Evolutionary conservation across 2,329 filamentous ascomycete species (phyloP).

Genomic region (Pezicula rhizophila): DNA sequence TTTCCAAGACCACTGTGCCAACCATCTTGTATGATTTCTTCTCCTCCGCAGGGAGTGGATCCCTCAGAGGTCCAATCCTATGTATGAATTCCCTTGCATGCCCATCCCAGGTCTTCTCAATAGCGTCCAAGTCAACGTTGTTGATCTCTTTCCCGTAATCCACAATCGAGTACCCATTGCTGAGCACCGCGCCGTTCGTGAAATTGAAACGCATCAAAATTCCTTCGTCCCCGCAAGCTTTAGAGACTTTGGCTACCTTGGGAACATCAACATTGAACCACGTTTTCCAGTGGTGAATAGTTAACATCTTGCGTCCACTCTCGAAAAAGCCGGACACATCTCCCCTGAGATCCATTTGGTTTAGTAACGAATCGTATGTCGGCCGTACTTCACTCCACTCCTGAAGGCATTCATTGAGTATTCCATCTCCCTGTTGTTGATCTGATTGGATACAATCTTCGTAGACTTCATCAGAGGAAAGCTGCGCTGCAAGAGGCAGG

Average conservation of each 20-base stretch:
- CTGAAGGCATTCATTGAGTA: conserved; percentile 18
- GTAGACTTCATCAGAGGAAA: conserved; percentile 9
- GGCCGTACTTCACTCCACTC: conserved; percentile 12
- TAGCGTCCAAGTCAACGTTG: conserved; percentile 20
- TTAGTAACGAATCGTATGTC: conserved; percentile 14
- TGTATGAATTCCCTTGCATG: conserved; percentile 37
- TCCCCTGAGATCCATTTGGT: conserved; percentile 24
- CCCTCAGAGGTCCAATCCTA: conserved; percentile 45
- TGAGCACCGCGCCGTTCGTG: conserved; percentile 33
- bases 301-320: conserved; percentile 17
- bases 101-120: conserved; percentile 33
- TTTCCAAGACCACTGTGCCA: conserved; percentile 9
- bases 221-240: conserved; percentile 22
- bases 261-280: conserved; percentile 20
- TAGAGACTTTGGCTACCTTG: conserved; percentile 6
- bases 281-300: conserved; percentile 21
- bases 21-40: conserved; percentile 33
- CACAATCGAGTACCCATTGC: conserved; percentile 33
- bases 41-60: conserved; percentile 41
- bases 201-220: conserved; percentile 38
- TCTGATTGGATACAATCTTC: conserved; percentile 11
- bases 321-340: conserved; percentile 19
- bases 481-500: conserved; percentile 14
- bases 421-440: conserved; percentile 18
- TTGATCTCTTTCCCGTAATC: conserved; percentile 13